Evolutionary conservation across 805 yeast species (phyloP), one percentile per base, ranked within the genome.

Genomic region (Zygoascus tannicola): DNA sequence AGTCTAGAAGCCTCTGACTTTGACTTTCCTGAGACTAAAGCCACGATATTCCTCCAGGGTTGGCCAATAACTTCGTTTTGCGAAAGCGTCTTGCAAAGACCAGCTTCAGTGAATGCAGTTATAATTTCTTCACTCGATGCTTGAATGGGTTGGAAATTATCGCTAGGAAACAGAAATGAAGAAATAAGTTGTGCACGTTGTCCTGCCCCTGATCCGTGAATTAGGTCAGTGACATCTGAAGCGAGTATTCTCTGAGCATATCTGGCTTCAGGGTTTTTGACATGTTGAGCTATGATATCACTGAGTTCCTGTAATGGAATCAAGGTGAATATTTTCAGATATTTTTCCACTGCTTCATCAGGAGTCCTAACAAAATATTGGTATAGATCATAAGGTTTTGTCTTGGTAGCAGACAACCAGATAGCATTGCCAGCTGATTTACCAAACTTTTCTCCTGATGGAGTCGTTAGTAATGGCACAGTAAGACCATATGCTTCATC

Each of bases 371-470:
- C 75, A 62, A 92, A 83, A 58, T 80, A 84, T 54, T 92, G 97
- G 59, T 82, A 92, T 50, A 92, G 63, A 38, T 84, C 82, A 62
- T 75, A 92, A 0, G 95, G 79, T 14, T 84, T 71, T 1, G 96
- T 90, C 46, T 83, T 63, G n/a, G 67, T 61, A 5, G 76, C 70
- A 56, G 82, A 88, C 43, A 92, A 78, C 64, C 92, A 92, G 1
- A 92, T 76, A 0, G 98, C 97, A 67, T 92, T 92, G 0, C 97
- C 97, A 2, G 96, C 96, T 44, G 95, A 83, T 58, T 92, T 92
- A 23, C 98, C 98, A 63, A 92, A 88, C 64, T 92, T 92, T 47
- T 80, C 92, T 5, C 98, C 98, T 8, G 77, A 72, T 0, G 95
- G 76, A 0, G 96, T 85, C 0, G 95, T 85, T 52, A 92, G 67